A percentile compares a stretch with the other conserved stretches of the same genome.
These are phyloP conservation scores for Juglanconis sp. DNA, from an alignment of 2,329 filamentous ascomycete genomes.

Conservation along the genomic window DNA sequence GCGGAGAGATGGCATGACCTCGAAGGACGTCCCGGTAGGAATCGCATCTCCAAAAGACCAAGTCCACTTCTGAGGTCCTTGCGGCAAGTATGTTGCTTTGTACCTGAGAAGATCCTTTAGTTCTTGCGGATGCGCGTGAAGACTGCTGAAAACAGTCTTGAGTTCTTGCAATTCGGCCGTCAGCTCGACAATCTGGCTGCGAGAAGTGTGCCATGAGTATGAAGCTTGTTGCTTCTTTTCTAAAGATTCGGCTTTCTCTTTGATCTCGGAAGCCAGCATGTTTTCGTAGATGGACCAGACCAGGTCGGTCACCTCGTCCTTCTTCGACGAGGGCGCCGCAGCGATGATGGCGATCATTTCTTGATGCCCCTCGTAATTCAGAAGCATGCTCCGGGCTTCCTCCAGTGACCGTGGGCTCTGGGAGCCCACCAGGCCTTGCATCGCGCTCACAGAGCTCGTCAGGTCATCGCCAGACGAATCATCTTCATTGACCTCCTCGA, in stretches of 20 bases:
- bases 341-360: background rate
- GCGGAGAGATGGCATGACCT: background rate
- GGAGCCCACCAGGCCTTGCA: background rate
- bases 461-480: no score
- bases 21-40: background rate
- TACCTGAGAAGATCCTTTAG: background rate
- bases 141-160: no score
- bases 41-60: constrained; percentile 6
- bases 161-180: no score
- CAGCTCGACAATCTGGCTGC: no score
- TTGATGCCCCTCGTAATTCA: background rate
- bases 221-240: background rate
- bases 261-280: background rate
- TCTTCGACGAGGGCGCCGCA: background rate
- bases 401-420: background rate
- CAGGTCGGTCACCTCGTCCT: background rate
- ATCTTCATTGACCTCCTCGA: background rate
- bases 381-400: background rate
- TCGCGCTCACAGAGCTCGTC: no score
- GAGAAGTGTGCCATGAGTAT: background rate
- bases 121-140: no score
- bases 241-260: background rate
- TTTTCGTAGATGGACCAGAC: background rate
- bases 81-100: background rate
- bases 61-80: background rate